These are phyloP conservation scores for Spiraea crenata DNA, from an alignment of 331 rosid genomes.

Conservation along the genomic window DNA sequence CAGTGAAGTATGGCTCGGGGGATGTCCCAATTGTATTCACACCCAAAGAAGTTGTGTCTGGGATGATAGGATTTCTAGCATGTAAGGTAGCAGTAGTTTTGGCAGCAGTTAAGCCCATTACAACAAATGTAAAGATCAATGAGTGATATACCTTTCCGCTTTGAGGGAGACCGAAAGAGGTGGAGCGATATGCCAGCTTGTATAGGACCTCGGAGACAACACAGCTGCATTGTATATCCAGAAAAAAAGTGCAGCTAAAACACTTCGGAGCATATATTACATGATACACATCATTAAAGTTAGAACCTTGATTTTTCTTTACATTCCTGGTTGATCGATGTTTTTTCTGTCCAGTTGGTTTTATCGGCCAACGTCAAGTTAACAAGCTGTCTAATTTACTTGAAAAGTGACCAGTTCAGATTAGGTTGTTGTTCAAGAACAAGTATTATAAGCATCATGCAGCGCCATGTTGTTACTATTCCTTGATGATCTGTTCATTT, in stretches of 20 bases:
- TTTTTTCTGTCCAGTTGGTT: not conserved
- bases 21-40: conserved; percentile 44
- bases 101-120: conserved; percentile 76
- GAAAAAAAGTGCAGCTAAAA: not conserved
- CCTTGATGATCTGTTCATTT: too few species aligned
- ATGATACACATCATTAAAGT: conserved; percentile 9
- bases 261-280: not conserved
- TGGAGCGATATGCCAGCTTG: not conserved
- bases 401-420: too few species aligned
- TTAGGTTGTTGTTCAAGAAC: too few species aligned
- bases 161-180: not conserved
- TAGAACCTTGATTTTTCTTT: not conserved
- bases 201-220: not conserved
- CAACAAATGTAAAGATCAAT: conserved; percentile 39
- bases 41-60: conserved; percentile 60
- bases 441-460: too few species aligned
- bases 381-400: not conserved
- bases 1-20: conserved; percentile 45
- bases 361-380: conserved; percentile 2
- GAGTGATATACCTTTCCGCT: conserved; percentile 31
- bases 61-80: conserved; percentile 81
- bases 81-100: conserved; percentile 75
- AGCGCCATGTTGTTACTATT: too few species aligned
- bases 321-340: not conserved
- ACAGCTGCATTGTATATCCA: conserved; percentile 7